phyloP scores from a whole-genome alignment of 2,329 filamentous ascomycete genomes.

The Cryphonectria radicalis region DNA sequence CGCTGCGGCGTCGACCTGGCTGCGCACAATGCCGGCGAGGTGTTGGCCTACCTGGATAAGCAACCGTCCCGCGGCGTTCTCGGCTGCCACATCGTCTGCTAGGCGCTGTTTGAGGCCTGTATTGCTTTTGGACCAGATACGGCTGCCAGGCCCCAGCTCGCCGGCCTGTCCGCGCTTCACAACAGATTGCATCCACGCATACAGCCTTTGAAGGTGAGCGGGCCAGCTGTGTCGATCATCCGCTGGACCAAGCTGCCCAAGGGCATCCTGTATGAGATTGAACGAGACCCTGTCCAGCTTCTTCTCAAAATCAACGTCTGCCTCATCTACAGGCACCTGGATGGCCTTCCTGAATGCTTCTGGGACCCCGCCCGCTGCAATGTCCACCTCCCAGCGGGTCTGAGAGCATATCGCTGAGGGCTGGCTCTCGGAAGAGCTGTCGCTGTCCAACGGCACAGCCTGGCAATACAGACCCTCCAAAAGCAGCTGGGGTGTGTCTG shows the following conservation, averaged over 20 bases:
- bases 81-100: slow-evolving; percentile 27
- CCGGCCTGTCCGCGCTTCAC: neutral
- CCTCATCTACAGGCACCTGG: neutral
- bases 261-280: slow-evolving; percentile 14
- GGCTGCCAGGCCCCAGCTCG: slow-evolving; percentile 12
- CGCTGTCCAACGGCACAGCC: slow-evolving; percentile 6
- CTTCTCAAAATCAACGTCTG: slow-evolving; percentile 11
- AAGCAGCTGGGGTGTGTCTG: neutral
- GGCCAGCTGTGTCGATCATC: neutral
- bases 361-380: neutral
- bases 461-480: slow-evolving; percentile 18
- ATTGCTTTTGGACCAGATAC: neutral
- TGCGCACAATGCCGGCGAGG: slow-evolving; percentile 39
- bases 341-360: neutral
- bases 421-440: neutral
- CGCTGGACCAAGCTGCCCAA: neutral
- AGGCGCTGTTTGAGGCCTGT: neutral
- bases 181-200: slow-evolving; percentile 6
- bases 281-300: slow-evolving; percentile 20
- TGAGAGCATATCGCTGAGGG: neutral
- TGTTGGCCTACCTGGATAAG: slow-evolving; percentile 36
- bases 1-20: slow-evolving; percentile 39
- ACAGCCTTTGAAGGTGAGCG: neutral
- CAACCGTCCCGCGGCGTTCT: slow-evolving; percentile 37
- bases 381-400: slow-evolving; percentile 19